These are phyloP conservation scores for Moniliella sp. DNA, from an alignment of 1,284 basidiomycete genomes.

Conservation along the genomic window DNA sequence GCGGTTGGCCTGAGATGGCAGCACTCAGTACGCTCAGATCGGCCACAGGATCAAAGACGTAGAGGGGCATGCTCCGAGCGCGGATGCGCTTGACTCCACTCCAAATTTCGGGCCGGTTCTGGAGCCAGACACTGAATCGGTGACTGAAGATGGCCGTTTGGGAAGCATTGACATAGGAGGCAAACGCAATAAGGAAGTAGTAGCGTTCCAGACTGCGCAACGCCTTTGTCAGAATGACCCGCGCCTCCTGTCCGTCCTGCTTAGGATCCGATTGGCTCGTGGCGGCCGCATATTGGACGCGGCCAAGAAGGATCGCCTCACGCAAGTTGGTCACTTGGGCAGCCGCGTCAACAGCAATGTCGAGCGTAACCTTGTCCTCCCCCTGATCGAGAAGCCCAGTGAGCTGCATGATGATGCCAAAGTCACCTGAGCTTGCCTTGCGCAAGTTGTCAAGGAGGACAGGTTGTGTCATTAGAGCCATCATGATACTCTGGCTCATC, in stretches of 20 bases:
- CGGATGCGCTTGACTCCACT: conserved; percentile 36
- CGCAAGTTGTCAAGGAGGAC: conserved; percentile 19
- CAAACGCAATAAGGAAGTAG: conserved; percentile 85
- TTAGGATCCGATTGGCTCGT: not conserved
- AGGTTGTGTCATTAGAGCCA: conserved; percentile 22
- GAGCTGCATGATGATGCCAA: conserved; percentile 23
- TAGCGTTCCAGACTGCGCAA: conserved; percentile 20
- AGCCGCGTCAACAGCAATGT: conserved; percentile 26
- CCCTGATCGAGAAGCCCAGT: conserved; percentile 27
- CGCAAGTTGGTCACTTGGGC: conserved; percentile 26
- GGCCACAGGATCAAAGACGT: conserved; percentile 30
- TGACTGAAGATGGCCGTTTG: conserved; percentile 46
- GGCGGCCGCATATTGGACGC: conserved; percentile 18
- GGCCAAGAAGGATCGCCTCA: conserved; percentile 21
- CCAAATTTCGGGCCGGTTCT: conserved; percentile 74
- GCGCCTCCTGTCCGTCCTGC: not conserved
- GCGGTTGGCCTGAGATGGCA: not conserved
- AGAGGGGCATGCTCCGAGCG: conserved; percentile 19
- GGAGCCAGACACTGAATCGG: conserved; percentile 64
- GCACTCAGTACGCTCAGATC: conserved; percentile 20
- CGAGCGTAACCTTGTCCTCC: conserved; percentile 23
- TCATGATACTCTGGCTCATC: conserved; percentile 19
- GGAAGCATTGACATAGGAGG: conserved; percentile 60
- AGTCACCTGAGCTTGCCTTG: conserved; percentile 25
- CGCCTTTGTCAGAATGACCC: not conserved